phyloP scores from a whole-genome alignment of 2,329 filamentous ascomycete species.

The Cladophialophora yegresii region DNA sequence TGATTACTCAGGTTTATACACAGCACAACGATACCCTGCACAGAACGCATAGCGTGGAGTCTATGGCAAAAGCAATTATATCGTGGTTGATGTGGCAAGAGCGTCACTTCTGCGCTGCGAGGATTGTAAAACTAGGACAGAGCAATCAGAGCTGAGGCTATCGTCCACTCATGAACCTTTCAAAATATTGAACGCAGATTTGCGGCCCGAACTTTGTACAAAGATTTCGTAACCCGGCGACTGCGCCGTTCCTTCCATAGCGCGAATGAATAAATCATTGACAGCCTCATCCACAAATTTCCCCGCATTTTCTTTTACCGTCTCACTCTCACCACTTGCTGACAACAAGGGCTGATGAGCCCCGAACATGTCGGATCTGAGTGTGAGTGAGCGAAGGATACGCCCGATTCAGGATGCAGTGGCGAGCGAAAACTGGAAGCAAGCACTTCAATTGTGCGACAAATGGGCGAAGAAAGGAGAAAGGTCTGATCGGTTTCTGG shows the following conservation, averaged over 20 bases:
- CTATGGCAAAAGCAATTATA: background rate
- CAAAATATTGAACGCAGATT: background rate
- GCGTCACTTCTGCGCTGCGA: background rate
- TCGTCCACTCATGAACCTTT: background rate
- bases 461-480: constrained; percentile 60
- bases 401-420: constrained; percentile 54
- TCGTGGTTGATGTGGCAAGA: constrained; percentile 1
- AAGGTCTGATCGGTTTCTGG: constrained; percentile 42
- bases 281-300: constrained; percentile 16
- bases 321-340: constrained; percentile 5
- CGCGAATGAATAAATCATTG: constrained; percentile 1
- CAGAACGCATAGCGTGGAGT: constrained; percentile 21
- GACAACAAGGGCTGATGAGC: background rate
- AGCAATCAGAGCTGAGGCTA: background rate
- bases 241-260: background rate
- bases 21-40: constrained; percentile 11
- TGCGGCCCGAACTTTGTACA: background rate
- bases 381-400: constrained; percentile 42
- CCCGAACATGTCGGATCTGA: constrained; percentile 34
- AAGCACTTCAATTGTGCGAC: constrained; percentile 53
- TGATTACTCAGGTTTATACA: constrained; percentile 7
- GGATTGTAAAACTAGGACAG: constrained; percentile 1
- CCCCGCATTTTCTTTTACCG: constrained; percentile 19
- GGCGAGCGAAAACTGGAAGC: constrained; percentile 52
- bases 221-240: background rate